These are phyloP conservation scores for Alnus glutinosa DNA, from an alignment of 306 rosid species.

Conservation along the genomic window DNA sequence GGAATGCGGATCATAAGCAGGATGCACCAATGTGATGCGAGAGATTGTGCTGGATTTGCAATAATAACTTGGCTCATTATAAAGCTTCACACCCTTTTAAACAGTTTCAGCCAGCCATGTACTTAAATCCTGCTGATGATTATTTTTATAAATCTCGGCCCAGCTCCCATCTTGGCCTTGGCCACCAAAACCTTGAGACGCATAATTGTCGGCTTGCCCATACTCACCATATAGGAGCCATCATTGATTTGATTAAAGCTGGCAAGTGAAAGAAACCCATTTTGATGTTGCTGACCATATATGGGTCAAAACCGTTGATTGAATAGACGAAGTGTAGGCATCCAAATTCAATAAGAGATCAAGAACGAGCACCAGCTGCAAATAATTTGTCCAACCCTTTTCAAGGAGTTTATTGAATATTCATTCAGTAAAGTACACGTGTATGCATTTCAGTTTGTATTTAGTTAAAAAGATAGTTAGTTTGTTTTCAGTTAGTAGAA, in stretches of 20 bases:
- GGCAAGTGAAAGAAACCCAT: slow-evolving; percentile 42
- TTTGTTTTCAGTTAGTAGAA: too few relatives aligned
- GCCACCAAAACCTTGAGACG: slow-evolving; percentile 36
- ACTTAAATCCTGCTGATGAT: slow-evolving; percentile 49
- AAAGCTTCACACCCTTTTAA: too few relatives aligned
- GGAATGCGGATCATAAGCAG: too few relatives aligned
- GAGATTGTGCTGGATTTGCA: too few relatives aligned
- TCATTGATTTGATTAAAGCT: slow-evolving; percentile 26
- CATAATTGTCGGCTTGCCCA: slow-evolving; percentile 39
- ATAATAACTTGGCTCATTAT: too few relatives aligned
- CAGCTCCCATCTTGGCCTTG: slow-evolving; percentile 53
- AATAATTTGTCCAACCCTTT: slow-evolving; percentile 49
- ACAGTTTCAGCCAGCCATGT: slow-evolving; percentile 36
- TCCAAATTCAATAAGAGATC: slow-evolving; percentile 65
- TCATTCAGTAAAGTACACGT: too few relatives aligned
- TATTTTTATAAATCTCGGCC: slow-evolving; percentile 37
- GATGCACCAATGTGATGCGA: too few relatives aligned
- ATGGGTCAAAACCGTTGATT: slow-evolving; percentile 39
- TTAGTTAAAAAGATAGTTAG: too few relatives aligned
- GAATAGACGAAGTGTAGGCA: slow-evolving; percentile 52
- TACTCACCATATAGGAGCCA: slow-evolving; percentile 38
- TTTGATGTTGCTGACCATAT: slow-evolving; percentile 40
- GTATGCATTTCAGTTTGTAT: too few relatives aligned
- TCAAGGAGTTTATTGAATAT: slow-evolving; percentile 64
- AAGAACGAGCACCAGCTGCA: slow-evolving; percentile 64